phyloP scores from a whole-genome alignment of 169 alveolate species.

The Toxoplasma gondii region DNA sequence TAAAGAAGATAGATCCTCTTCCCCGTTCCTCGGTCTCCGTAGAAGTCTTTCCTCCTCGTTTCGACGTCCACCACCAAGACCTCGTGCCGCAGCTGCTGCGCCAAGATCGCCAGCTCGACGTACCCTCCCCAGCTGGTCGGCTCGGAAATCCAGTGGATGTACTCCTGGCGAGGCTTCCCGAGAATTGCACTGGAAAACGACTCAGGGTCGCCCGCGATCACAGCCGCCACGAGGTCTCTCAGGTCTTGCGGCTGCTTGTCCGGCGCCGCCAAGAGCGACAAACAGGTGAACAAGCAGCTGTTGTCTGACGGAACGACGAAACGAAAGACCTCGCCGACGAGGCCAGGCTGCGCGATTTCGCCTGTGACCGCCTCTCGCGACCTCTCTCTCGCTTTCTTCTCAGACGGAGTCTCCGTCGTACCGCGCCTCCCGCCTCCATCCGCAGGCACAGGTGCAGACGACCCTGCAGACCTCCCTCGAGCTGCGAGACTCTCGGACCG shows the following conservation, averaged over 20 bases:
- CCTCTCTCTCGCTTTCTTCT: not conserved
- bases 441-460: not conserved
- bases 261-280: constrained; percentile 32
- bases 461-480: too few relatives aligned
- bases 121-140: constrained; percentile 43
- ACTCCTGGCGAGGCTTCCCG: constrained; percentile 13
- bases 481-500: not conserved
- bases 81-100: constrained; percentile 38
- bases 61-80: not conserved
- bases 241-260: constrained; percentile 19
- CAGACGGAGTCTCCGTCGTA: not conserved
- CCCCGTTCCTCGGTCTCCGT: not conserved
- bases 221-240: not conserved
- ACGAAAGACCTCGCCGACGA: not conserved
- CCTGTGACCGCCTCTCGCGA: not conserved
- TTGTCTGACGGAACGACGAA: constrained; percentile 26
- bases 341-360: not conserved
- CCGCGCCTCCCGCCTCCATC: not conserved
- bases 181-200: not conserved
- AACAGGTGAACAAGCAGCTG: constrained; percentile 47
- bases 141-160: not conserved
- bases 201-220: constrained; percentile 29
- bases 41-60: constrained; percentile 13
- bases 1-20: not conserved
- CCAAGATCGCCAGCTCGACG: constrained; percentile 49